A percentile compares a stretch with the other conserved stretches of the same genome.
phyloP scores from a whole-genome alignment of 1,139 yeast genomes.

The Taphrina wiesneri region DNA sequence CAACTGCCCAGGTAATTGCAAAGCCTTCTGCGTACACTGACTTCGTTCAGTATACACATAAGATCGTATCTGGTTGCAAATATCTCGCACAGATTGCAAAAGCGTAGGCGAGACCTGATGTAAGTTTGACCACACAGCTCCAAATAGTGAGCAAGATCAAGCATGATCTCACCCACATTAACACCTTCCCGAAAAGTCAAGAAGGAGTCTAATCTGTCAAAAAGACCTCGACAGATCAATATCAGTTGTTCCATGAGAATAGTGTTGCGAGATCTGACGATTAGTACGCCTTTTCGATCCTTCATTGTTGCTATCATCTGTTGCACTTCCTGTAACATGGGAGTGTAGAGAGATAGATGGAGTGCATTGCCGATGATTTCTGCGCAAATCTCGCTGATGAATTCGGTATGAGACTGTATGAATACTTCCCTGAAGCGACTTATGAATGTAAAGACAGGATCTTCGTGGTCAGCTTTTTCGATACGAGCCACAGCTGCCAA shows the following conservation, averaged over 20 bases:
- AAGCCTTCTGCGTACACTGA: neutral
- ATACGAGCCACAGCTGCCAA: slow-evolving; percentile 5
- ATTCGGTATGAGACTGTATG: slow-evolving; percentile 3
- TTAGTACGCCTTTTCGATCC: slow-evolving; percentile 12
- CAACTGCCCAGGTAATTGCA: slow-evolving; percentile 8
- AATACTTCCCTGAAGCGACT: slow-evolving; percentile 7
- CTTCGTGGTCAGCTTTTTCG: neutral
- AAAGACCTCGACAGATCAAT: slow-evolving; percentile 20
- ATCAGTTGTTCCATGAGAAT: slow-evolving; percentile 12
- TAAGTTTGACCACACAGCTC: slow-evolving; percentile 5
- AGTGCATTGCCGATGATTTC: slow-evolving; percentile 16
- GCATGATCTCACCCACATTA: slow-evolving; percentile 11
- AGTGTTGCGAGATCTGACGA: slow-evolving; percentile 13
- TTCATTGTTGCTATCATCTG: slow-evolving; percentile 3
- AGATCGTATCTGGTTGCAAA: slow-evolving; percentile 5
- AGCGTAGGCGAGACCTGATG: slow-evolving; percentile 4
- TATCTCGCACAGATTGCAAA: slow-evolving; percentile 7
- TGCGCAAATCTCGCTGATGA: slow-evolving; percentile 12
- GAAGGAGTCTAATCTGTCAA: slow-evolving; percentile 12
- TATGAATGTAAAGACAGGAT: slow-evolving; percentile 1
- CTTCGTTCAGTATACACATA: neutral
- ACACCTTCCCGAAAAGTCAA: neutral
- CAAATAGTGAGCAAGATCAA: slow-evolving; percentile 12
- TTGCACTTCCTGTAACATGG: slow-evolving; percentile 11
- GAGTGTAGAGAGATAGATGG: slow-evolving; percentile 4